Evolutionary conservation across 441 rosid genomes (phyloP), one percentile per base, ranked within the genome.

Genomic region (Populus trichocarpa): DNA sequence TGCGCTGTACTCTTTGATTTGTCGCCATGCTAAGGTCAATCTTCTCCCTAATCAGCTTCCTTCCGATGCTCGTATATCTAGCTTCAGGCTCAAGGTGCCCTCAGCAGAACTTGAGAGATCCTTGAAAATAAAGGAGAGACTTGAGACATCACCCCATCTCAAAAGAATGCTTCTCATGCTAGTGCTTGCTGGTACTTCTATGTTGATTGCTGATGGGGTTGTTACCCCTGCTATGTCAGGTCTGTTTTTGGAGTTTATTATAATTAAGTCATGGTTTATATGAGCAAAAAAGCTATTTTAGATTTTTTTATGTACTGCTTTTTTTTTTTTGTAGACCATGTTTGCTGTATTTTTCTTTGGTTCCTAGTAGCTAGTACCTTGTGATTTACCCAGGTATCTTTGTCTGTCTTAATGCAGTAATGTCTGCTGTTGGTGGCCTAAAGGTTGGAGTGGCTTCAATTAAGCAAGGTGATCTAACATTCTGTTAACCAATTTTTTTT

Each of bases 161-260:
- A 96, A 94, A 87, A 90, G 84, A 87, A 70, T 93, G 83, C 92
- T 94, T 72, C 88, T 96, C 81, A 86, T 88, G 73, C 82, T 94
- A 77, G 98, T 96, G 75, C 98, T 94, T 85, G 97, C 92, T 69
- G 98, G 99, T 81, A 96, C 99, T 77, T 84, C 98, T 73, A 92
- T 96, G 99, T 93, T 96, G 78, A 90, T 96, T 78, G 98, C 97
- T n/a, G 97, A 94, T 90, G 99, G 98, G 61, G 97, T 88, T 85
- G 89, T 96, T 76, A 96, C 99, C 16, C 98, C 98, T 36, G 98
- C 97, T 79, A 90, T 96, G 99, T 94, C 99, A 92, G 99, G 99
- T 96, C 88, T 75, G 84, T 80, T 35, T 28, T 65, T 38, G 69
- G 42, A 38, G 72, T 18, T 76, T 26, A 68, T 16, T 40, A 25